Evolutionary conservation across 257 asterid species (phyloP).

Genomic region (Solanum ossicruentum): DNA sequence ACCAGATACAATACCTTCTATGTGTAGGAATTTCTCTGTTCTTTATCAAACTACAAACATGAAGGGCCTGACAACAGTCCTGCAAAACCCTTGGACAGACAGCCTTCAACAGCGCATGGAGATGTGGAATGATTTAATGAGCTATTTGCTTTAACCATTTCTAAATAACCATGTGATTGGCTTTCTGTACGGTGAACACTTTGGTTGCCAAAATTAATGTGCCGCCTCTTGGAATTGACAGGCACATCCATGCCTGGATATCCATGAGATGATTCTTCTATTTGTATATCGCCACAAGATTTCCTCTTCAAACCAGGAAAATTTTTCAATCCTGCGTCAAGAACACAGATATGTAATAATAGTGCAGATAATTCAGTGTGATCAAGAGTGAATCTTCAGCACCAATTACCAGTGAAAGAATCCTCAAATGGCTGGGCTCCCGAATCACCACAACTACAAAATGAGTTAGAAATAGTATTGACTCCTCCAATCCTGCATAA

Average conservation of each 20-base stretch:
- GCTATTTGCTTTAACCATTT: conserved; percentile 18
- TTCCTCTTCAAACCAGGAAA: conserved; percentile 75
- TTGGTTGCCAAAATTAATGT: conserved; percentile 1
- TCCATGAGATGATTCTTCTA: conserved; percentile 10
- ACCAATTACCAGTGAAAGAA: conserved; percentile 16
- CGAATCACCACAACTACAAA: conserved; percentile 43
- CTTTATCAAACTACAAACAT: conserved; percentile 37
- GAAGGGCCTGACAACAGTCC: conserved; percentile 51
- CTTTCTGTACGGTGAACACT: conserved; percentile 14
- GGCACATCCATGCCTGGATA: conserved; percentile 3
- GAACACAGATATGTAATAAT: background rate
- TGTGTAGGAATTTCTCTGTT: conserved; percentile 35
- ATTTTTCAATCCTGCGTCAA: conserved; percentile 38
- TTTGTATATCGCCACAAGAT: conserved; percentile 18
- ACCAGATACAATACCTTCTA: background rate
- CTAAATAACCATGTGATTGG: conserved; percentile 15
- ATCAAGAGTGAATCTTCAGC: background rate
- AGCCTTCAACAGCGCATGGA: conserved; percentile 64
- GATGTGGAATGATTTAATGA: conserved; percentile 28
- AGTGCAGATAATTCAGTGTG: background rate
- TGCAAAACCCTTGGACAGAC: conserved; percentile 68
- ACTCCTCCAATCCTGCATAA: conserved; percentile 50
- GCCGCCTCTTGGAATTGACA: conserved; percentile 31
- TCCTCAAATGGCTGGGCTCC: conserved; percentile 40
- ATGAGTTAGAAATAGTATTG: conserved; percentile 8